Evolutionary conservation across 306 rosid genomes (phyloP).

Genomic region (Styphnolobium japonicum): DNA sequence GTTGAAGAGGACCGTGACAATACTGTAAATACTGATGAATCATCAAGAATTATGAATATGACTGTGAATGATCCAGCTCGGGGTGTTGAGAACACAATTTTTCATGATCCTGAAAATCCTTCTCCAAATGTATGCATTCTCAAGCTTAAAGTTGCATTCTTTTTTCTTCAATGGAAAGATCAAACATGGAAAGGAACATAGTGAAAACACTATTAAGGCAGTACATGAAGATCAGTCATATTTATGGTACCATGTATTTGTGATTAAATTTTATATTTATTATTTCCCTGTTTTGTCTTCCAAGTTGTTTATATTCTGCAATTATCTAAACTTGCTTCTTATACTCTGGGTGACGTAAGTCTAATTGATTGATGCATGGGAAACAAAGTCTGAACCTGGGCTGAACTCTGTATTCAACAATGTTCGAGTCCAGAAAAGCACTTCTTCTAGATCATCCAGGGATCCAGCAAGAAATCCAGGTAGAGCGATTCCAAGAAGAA

Average conservation of each 20-base stretch:
- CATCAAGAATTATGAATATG: constrained; percentile 15
- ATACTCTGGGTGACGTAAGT: background rate
- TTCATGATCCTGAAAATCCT: constrained; percentile 30
- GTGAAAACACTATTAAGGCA: background rate
- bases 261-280: background rate
- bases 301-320: background rate
- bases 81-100: constrained; percentile 31
- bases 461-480: constrained; percentile 19
- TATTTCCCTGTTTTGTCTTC: background rate
- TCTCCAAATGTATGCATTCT: constrained; percentile 49
- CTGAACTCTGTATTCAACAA: constrained; percentile 18
- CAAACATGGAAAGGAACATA: background rate
- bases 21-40: constrained; percentile 19
- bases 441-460: constrained; percentile 25
- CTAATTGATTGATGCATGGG: constrained; percentile 37
- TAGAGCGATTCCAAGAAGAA: constrained; percentile 40
- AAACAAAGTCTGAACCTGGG: constrained; percentile 33
- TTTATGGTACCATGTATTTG: background rate
- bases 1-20: constrained; percentile 2
- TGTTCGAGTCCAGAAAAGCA: constrained; percentile 32
- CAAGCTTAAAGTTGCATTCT: background rate
- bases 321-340: background rate
- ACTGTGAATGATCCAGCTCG: constrained; percentile 27
- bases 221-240: background rate
- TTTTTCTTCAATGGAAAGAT: background rate